phyloP scores from a whole-genome alignment of 768 basidiomycete genomes.

The Lactifluus subvellereus region DNA sequence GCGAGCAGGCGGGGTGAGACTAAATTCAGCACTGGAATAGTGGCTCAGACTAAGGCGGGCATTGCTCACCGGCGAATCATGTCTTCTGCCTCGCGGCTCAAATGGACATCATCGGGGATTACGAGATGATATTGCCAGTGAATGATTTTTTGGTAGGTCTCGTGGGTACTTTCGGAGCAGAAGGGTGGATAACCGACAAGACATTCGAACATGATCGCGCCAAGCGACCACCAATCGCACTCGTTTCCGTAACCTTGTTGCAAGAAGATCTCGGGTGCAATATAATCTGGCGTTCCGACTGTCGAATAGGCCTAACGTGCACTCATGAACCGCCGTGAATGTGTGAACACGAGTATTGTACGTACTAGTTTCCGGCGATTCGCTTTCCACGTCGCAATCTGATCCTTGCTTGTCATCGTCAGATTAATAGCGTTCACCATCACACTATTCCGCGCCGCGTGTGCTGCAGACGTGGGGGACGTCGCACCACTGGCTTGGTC shows the following conservation, averaged over 20 bases:
- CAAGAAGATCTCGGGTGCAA: constrained; percentile 94
- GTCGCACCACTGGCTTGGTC: constrained; percentile 54
- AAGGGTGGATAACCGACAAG: constrained; percentile 96
- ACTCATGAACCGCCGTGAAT: constrained; percentile 3
- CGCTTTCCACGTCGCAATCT: constrained; percentile 98
- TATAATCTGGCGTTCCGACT: constrained; percentile 94
- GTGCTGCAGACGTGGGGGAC: constrained; percentile 38
- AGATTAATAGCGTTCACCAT: constrained; percentile 97
- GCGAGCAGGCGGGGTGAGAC: background rate
- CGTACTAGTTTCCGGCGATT: constrained; percentile 89
- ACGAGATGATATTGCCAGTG: constrained; percentile 83
- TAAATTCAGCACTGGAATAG: background rate
- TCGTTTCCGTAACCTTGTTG: constrained; percentile 98
- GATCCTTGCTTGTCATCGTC: constrained; percentile 89
- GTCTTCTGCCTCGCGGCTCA: constrained; percentile 89
- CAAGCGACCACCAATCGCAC: constrained; percentile 99
- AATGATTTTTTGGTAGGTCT: constrained; percentile 97
- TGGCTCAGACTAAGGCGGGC: background rate
- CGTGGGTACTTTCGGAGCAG: constrained; percentile 94
- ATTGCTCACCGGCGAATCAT: constrained; percentile 65
- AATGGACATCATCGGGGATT: constrained; percentile 92
- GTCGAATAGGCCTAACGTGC: constrained; percentile 84
- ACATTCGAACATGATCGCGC: constrained; percentile 98
- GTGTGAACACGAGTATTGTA: constrained; percentile 11
- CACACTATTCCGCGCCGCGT: constrained; percentile 81